These are phyloP conservation scores for Colletotrichum somersetense DNA, from an alignment of 2,329 filamentous ascomycete species.

Conservation along the genomic window DNA sequence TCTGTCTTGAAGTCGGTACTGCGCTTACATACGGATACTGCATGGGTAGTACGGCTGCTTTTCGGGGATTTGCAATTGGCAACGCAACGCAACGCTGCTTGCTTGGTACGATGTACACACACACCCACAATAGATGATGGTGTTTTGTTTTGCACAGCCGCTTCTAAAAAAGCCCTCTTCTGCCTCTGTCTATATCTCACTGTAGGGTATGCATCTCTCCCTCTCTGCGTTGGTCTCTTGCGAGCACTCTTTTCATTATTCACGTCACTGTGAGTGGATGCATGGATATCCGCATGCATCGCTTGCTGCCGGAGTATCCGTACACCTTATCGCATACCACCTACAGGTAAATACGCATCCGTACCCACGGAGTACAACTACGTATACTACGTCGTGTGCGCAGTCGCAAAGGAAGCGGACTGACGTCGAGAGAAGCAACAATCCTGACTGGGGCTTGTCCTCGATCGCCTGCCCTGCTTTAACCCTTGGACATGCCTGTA, in stretches of 20 bases:
- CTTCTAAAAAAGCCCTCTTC: not conserved
- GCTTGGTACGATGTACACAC: no score
- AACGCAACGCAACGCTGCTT: not conserved
- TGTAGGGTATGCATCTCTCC: not conserved
- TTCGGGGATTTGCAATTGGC: slow-evolving; percentile 18
- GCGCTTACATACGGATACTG: no score
- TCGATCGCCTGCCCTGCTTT: slow-evolving; percentile 16
- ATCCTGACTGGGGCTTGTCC: not conserved
- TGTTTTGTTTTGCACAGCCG: slow-evolving; percentile 18
- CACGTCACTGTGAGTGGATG: not conserved
- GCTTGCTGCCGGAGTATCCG: no score
- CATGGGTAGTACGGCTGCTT: slow-evolving; percentile 3
- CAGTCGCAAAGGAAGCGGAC: not conserved
- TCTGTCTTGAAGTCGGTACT: no score
- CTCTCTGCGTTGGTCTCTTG: not conserved
- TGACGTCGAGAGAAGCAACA: not conserved
- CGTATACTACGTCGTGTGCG: no score
- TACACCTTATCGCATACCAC: no score
- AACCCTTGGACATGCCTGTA: not conserved
- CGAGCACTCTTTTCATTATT: not conserved
- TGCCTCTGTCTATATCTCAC: no score
- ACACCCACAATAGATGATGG: not conserved
- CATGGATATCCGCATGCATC: no score
- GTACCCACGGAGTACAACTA: no score
- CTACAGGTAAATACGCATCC: no score